These are phyloP conservation scores for Pleurotus pulmonarius DNA, from an alignment of 768 basidiomycete genomes.

Conservation along the genomic window DNA sequence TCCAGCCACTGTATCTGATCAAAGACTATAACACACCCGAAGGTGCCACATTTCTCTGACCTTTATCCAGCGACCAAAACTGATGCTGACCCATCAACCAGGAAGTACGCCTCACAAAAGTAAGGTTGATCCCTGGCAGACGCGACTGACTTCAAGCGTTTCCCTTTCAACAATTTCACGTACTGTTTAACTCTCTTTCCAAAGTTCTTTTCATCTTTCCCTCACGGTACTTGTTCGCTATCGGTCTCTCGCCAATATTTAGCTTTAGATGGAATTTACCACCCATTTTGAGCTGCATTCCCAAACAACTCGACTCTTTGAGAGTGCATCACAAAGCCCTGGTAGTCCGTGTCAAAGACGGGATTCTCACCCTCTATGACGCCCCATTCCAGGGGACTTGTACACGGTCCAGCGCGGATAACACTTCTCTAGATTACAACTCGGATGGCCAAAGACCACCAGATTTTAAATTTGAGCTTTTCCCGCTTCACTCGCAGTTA, in stretches of 20 bases:
- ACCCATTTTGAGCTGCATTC: constrained; percentile 26
- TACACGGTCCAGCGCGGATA: not conserved
- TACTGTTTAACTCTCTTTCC: not conserved
- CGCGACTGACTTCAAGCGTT: constrained; percentile 42
- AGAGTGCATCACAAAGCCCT: constrained; percentile 36
- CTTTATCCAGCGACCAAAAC: constrained; percentile 60
- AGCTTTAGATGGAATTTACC: constrained; percentile 85
- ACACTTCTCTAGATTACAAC: not conserved
- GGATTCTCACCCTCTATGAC: not conserved
- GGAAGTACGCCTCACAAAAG: constrained; percentile 48
- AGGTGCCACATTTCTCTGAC: constrained; percentile 58
- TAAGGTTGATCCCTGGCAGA: constrained; percentile 47
- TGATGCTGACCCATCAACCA: constrained; percentile 62
- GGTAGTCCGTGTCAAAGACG: constrained; percentile 48
- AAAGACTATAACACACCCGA: constrained; percentile 65
- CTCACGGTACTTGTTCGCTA: constrained; percentile 39
- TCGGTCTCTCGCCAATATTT: constrained; percentile 77
- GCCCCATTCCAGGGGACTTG: not conserved
- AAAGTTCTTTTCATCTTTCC: not conserved
- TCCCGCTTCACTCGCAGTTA: constrained; percentile 84
- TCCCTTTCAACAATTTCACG: not conserved
- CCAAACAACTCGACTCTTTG: not conserved
- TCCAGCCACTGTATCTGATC: constrained; percentile 48
- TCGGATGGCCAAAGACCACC: not conserved
- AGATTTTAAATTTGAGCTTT: constrained; percentile 64